phyloP scores from a whole-genome alignment of 306 rosid genomes.

The Phaseolus lunatus region DNA sequence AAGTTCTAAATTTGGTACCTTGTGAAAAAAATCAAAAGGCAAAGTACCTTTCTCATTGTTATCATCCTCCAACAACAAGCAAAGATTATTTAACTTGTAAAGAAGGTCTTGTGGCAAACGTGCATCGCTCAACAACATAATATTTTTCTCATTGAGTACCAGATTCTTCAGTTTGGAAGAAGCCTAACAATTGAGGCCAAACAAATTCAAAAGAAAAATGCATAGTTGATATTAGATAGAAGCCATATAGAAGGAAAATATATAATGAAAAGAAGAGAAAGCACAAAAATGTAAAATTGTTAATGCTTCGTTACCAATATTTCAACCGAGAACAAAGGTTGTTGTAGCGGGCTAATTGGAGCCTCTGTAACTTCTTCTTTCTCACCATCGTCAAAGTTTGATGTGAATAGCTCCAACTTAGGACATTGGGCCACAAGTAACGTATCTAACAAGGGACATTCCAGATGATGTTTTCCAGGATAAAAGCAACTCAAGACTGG shows the following conservation, averaged over 20 bases:
- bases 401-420: not conserved
- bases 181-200: not conserved
- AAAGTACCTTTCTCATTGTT: not conserved
- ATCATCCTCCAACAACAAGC: not conserved
- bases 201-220: not conserved
- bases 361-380: not conserved
- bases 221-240: not conserved
- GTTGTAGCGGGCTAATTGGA: not conserved
- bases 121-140: not conserved
- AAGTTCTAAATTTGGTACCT: not conserved
- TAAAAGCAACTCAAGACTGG: not conserved
- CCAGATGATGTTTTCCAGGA: slow-evolving; percentile 9
- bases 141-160: not conserved
- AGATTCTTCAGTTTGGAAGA: not conserved
- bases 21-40: not conserved
- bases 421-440: not conserved
- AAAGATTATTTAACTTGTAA: not conserved
- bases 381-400: not conserved
- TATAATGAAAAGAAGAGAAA: not conserved
- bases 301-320: not conserved
- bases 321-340: not conserved
- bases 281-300: not conserved
- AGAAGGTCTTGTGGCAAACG: not conserved
- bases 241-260: not conserved
- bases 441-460: not conserved